These are phyloP conservation scores for Kwoniella sp. DNA, from an alignment of 768 basidiomycete species.

Conservation along the genomic window DNA sequence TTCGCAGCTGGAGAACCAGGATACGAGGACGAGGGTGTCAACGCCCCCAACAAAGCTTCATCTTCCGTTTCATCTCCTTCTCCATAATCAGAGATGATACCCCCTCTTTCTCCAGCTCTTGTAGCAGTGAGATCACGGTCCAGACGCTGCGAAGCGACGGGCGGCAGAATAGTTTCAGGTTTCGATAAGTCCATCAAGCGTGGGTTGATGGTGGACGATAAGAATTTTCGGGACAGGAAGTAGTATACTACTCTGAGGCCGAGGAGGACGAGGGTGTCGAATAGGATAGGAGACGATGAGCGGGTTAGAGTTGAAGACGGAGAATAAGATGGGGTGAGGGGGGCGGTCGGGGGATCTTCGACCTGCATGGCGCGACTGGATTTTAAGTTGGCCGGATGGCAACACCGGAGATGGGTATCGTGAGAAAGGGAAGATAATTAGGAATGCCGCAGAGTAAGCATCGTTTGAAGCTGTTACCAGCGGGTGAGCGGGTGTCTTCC, in stretches of 20 bases:
- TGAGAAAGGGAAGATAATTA: too few relatives aligned
- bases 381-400: too few relatives aligned
- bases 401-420: too few relatives aligned
- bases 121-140: not conserved
- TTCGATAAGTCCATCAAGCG: constrained; percentile 48
- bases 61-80: constrained; percentile 24
- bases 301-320: not conserved
- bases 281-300: constrained; percentile 33
- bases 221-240: constrained; percentile 47
- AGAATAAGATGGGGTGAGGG: not conserved
- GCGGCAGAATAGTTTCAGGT: constrained; percentile 23
- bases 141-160: not conserved
- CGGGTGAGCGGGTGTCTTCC: too few relatives aligned
- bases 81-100: not conserved
- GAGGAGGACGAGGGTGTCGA: constrained; percentile 47
- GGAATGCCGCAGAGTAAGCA: too few relatives aligned
- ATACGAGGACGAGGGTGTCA: constrained; percentile 22
- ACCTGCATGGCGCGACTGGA: not conserved
- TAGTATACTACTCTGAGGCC: constrained; percentile 40
- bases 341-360: not conserved
- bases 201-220: constrained; percentile 43
- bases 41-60: constrained; percentile 7
- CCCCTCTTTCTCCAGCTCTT: not conserved
- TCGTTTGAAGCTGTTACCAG: too few relatives aligned
- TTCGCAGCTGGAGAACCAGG: constrained; percentile 34